Base-by-base conservation (phyloP, 495 filamentous ascomycete species). In the Talaromyces wortmannii region DNA sequence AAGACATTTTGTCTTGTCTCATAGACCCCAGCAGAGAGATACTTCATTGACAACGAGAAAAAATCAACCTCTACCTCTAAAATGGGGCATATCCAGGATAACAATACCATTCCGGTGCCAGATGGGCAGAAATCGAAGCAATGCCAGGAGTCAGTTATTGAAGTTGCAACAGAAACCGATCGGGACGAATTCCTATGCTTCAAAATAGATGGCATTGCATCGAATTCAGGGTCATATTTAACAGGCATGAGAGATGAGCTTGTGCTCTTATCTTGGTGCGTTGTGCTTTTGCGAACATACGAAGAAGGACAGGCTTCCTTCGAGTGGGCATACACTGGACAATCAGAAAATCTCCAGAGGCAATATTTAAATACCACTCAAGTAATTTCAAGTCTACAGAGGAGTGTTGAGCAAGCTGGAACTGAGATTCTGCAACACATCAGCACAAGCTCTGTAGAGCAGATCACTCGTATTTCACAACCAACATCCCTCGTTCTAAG, bases 231-330 rank as follows among this genome's bases (percentile, higher is more conserved):
- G 2, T 36, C 45, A 8, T 58, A 51, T 31, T 50, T 54, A 13
- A 70, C 66, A 5, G 60, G 65, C 50, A 63, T 73, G 63, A 69
- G 50, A 18, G 70, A 75, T 17, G 70, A 74, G n/a, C 33, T 71
- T 8, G 23, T 77, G 40, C 61, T 78, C 1, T 36, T 72, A 13
- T 67, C 75, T n/a, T 78, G 75, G 75, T 61, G 75, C 5, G 61
- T 76, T 16, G 63, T 70, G 31, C 68, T 78, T 16, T 46, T 76
- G 56, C 62, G 62, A 6, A 70, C 67, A 2, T 59, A 57, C 7
- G 75, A 78, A 63, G 70, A 72, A 23, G 63, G 57, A 23, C 65
- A 69, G n/a, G 32, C 64, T 16, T 48, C 40, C 12, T 77, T 58
- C 54, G 70, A 75, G 7, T 78, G 74, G 74, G 53, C 65, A 2